Evolutionary conservation across 768 basidiomycete genomes (phyloP).

Genomic region (Kwoniella dejecticola): DNA sequence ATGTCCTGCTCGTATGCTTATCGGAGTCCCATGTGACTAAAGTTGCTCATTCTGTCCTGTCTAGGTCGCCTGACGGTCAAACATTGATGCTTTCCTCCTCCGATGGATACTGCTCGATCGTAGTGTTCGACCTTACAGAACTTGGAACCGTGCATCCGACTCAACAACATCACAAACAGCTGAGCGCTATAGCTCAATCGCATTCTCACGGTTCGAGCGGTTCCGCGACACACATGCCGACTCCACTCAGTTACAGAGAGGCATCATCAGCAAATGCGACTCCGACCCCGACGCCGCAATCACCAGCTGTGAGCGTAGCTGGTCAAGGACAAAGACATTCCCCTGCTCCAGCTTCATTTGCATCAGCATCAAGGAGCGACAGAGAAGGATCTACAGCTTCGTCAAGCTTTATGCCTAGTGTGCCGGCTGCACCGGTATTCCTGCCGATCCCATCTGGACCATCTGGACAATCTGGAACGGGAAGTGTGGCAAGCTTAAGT

Average conservation of each 20-base stretch:
- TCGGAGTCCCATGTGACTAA: too few relatives aligned
- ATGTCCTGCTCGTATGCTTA: slow-evolving; percentile 54
- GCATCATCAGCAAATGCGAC: slow-evolving; percentile 26
- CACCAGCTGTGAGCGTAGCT: slow-evolving; percentile 36
- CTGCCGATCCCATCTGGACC: not conserved
- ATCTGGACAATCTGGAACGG: too few relatives aligned
- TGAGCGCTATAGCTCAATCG: slow-evolving; percentile 86
- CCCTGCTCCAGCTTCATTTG: slow-evolving; percentile 29
- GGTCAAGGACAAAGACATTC: slow-evolving; percentile 29
- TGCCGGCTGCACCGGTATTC: not conserved
- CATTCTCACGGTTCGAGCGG: slow-evolving; percentile 64
- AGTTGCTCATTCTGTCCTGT: not conserved
- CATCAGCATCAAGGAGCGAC: slow-evolving; percentile 33
- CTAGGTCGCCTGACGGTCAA: slow-evolving; percentile 94
- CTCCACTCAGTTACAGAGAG: slow-evolving; percentile 13
- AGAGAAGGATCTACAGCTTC: slow-evolving; percentile 46
- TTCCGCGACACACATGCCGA: slow-evolving; percentile 2
- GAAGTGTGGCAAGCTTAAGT: slow-evolving; percentile 26
- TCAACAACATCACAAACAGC: slow-evolving; percentile 85
- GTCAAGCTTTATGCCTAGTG: slow-evolving; percentile 11
- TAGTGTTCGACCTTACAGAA: slow-evolving; percentile 76
- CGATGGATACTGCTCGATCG: slow-evolving; percentile 95
- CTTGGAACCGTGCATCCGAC: slow-evolving; percentile 83
- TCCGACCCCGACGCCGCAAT: slow-evolving; percentile 39
- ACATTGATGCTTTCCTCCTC: slow-evolving; percentile 85